A percentile compares a stretch with the other conserved stretches of the same genome.
Evolutionary conservation across 1,139 yeast species (phyloP).

Genomic region (Lodderomyces oxycetoniae): DNA sequence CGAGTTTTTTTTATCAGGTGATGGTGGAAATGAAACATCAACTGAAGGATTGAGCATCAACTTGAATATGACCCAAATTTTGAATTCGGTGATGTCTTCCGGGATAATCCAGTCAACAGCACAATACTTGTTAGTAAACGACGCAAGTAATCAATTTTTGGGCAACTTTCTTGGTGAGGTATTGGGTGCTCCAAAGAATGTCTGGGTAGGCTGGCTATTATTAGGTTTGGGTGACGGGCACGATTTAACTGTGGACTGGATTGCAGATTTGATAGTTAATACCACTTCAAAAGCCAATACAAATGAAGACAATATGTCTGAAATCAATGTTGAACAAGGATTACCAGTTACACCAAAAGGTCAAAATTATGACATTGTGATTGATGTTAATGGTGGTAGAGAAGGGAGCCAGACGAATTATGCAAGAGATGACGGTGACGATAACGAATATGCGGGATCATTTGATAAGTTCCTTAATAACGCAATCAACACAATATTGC

Average conservation of each 20-base stretch:
- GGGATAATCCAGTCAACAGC: constrained; percentile 27
- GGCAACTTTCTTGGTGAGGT: constrained; percentile 23
- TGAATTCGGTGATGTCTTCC: constrained; percentile 18
- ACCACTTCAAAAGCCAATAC: constrained; percentile 20
- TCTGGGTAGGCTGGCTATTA: constrained; percentile 28
- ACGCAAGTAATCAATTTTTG: constrained; percentile 24
- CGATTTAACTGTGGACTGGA: constrained; percentile 23
- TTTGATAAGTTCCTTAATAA: constrained; percentile 32
- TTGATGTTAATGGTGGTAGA: background rate
- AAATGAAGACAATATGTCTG: constrained; percentile 9
- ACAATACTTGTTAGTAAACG: constrained; percentile 25
- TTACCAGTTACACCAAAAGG: background rate
- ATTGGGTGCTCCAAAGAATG: constrained; percentile 19
- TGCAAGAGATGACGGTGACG: constrained; percentile 10
- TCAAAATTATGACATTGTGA: constrained; percentile 1
- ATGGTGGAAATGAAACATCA: constrained; percentile 22
- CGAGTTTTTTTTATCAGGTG: constrained; percentile 5
- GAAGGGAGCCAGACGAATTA: background rate
- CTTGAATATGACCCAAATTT: constrained; percentile 21
- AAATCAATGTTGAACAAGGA: constrained; percentile 7
- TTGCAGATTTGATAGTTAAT: constrained; percentile 25
- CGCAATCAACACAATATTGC: constrained; percentile 25
- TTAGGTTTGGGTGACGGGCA: constrained; percentile 31
- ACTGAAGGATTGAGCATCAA: constrained; percentile 33
- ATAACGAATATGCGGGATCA: constrained; percentile 25